Base-by-base conservation (phyloP, 2,329 filamentous ascomycete species). In the Fusarium dimerum region DNA sequence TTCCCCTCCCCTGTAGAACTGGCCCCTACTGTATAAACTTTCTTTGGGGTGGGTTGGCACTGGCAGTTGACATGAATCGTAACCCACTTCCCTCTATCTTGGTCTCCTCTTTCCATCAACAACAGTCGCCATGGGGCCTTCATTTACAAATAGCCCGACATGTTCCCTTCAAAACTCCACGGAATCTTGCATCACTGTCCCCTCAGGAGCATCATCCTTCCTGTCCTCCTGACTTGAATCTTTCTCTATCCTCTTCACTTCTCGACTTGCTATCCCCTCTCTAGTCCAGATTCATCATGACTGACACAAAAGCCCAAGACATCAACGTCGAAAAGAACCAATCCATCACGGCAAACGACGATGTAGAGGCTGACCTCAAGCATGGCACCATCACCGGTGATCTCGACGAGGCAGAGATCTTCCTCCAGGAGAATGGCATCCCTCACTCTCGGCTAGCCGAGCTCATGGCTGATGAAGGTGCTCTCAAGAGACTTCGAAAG, bases 401-500 rank as follows among this genome's bases (percentile, higher is more conserved):
- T n/a, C 62, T 65, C 7, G 63, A 65, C n/a, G 63, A 65, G 32
- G 63, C 63, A 40, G 63, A 65, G 11, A 13, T 65, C 10, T 65
- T 65, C 12, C 62, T 65, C 15, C 55, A 64, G n/a, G 50, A 65
- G 30, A 62, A 65, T 48, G 61, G 59, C 5, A 65, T 65, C 17
- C 32, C 57, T 12, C 63, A 65, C 32, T 54, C 55, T 1, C 59
- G 62, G 0, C 57, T 65, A 1, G 45, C 47, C 3, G 62, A 65
- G 47, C 61, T 65, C 51, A 65, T 65, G 62, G 40, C 55, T 1
- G 62, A 65, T 47, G 62, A 65, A 11, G 26, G 15, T 0, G 61
- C 61, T 9, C 61, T 64, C 20, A 65, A 65, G 50, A 65, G 63
- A 52, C 62, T 64, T 6, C 60, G 62, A 2, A 69, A 73, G 15